phyloP scores from a whole-genome alignment of 2,329 filamentous ascomycete species.

The Botrytis cinerea region DNA sequence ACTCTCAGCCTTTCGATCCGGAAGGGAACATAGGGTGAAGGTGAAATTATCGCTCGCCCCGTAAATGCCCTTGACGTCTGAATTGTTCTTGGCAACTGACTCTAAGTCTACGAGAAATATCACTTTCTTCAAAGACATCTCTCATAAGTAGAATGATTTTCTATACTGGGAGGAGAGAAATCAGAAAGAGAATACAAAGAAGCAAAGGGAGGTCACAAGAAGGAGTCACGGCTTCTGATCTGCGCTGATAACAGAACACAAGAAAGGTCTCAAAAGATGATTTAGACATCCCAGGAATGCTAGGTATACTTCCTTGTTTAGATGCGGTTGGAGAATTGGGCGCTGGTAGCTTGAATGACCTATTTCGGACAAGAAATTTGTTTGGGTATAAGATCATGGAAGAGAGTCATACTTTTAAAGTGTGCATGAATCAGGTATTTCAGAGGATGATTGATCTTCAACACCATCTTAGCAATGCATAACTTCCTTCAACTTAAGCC shows the following conservation, averaged over 20 bases:
- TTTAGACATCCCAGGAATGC: neutral
- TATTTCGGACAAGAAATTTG: neutral
- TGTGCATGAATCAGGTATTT: neutral
- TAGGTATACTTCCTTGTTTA: neutral
- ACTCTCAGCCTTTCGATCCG: neutral
- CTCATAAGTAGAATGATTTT: too few species aligned
- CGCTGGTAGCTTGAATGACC: neutral
- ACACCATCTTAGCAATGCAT: neutral
- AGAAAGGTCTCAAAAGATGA: neutral
- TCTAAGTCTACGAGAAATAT: neutral
- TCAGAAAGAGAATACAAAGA: neutral
- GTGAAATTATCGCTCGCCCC: neutral
- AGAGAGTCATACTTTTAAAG: neutral
- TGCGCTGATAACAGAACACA: too few species aligned
- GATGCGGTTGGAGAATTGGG: neutral
- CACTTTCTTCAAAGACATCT: neutral
- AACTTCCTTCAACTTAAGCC: neutral
- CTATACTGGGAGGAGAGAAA: neutral
- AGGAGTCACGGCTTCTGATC: neutral
- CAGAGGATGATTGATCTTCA: neutral
- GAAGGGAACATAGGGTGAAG: neutral
- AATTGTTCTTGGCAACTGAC: neutral
- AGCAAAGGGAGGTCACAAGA: neutral
- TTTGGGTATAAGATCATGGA: neutral
- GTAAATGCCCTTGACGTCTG: neutral